These are phyloP conservation scores for Helianthus tuberosus DNA, from an alignment of 129 eudicot species.

Conservation along the genomic window DNA sequence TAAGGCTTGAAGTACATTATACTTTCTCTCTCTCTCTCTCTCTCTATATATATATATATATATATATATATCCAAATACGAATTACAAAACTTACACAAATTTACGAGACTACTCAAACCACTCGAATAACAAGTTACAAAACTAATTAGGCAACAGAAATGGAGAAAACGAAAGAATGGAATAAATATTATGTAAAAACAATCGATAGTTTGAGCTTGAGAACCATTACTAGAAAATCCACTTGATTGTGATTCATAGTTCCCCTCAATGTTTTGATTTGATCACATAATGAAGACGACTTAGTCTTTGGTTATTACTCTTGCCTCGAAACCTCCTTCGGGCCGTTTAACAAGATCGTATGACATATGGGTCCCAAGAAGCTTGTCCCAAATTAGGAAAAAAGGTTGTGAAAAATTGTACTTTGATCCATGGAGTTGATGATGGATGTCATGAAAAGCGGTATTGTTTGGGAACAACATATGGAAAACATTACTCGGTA, in stretches of 20 bases:
- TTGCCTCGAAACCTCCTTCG: constrained; percentile 79
- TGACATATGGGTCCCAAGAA: constrained; percentile 77
- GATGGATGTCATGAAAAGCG: constrained; percentile 85
- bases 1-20: too few relatives aligned
- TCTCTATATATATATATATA: too few relatives aligned
- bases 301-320: constrained; percentile 50
- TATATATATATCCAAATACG: too few relatives aligned
- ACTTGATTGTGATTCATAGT: constrained; percentile 16
- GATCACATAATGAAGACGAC: constrained; percentile 16
- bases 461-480: constrained; percentile 66
- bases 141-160: constrained; percentile 12
- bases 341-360: constrained; percentile 56
- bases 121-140: constrained; percentile 27
- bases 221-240: constrained; percentile 1
- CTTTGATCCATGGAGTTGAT: constrained; percentile 76
- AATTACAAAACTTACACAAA: neutral
- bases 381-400: constrained; percentile 73
- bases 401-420: constrained; percentile 85
- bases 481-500: constrained; percentile 78
- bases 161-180: neutral
- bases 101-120: constrained; percentile 15
- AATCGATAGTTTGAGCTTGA: neutral
- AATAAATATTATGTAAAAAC: constrained; percentile 6
- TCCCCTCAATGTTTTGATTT: neutral
- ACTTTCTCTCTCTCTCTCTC: too few relatives aligned